Conservation (phyloP, 768 basidiomycete genomes). For the Mycena leptocephala region DNA sequence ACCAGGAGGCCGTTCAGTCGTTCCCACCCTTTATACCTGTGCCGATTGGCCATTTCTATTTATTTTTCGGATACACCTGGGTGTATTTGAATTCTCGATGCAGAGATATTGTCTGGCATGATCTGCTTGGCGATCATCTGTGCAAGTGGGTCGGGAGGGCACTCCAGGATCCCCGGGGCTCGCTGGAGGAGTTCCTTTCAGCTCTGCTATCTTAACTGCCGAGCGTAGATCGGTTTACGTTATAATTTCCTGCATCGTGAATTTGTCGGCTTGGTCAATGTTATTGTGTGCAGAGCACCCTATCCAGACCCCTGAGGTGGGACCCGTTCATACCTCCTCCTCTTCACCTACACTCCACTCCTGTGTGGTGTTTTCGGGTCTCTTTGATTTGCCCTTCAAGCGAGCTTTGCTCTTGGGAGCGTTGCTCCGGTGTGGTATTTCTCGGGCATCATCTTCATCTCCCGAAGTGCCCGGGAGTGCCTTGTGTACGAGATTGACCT, state of each 20-base stretch:
- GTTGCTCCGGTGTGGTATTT: neutral
- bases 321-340: slow-evolving; percentile 1
- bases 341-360: neutral
- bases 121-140: slow-evolving; percentile 6
- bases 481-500: too few species aligned
- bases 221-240: neutral
- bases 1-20: slow-evolving; percentile 5
- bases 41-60: neutral
- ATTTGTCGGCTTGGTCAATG: neutral
- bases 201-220: slow-evolving; percentile 4
- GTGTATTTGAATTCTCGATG: neutral
- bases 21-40: neutral
- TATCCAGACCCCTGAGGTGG: neutral
- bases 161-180: neutral
- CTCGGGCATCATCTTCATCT: neutral
- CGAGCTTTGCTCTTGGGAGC: too few species aligned
- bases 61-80: neutral
- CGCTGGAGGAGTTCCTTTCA: neutral
- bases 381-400: too few species aligned
- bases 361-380: neutral
- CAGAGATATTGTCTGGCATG: slow-evolving; percentile 6
- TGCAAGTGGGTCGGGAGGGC: slow-evolving; percentile 6
- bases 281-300: neutral
- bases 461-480: neutral
- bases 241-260: slow-evolving; percentile 1